phyloP scores from a whole-genome alignment of 139 green algal species.

The Spirogloea muscicola region DNA sequence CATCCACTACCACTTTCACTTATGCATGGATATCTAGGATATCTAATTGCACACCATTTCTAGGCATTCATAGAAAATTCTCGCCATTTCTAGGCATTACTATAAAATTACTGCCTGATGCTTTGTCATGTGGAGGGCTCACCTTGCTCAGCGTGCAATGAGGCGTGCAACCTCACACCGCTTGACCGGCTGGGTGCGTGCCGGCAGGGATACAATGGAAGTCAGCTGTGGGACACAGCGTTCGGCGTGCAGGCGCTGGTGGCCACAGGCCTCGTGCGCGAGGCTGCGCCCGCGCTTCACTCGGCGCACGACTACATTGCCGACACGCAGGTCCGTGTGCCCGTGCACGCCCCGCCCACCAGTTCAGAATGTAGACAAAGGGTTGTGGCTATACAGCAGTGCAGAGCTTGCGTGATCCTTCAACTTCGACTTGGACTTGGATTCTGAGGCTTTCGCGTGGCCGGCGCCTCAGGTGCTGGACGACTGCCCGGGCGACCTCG shows the following conservation, averaged over 20 bases:
- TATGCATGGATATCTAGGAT: too few species aligned
- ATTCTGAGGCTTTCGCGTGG: too few species aligned
- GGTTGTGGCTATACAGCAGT: too few species aligned
- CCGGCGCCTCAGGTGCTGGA: conserved; percentile 61
- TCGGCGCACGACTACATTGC: conserved; percentile 79
- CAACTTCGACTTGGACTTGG: too few species aligned
- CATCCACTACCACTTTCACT: too few species aligned
- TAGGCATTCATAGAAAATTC: too few species aligned
- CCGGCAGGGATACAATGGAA: conserved; percentile 96
- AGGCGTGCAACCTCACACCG: too few species aligned
- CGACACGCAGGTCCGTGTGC: conserved; percentile 61
- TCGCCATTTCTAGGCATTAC: neutral
- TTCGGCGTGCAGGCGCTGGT: conserved; percentile 86
- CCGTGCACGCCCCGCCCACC: too few species aligned
- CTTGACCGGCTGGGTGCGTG: too few species aligned
- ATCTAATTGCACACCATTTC: too few species aligned
- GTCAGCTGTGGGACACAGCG: conserved; percentile 93
- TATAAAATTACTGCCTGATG: neutral
- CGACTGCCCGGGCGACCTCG: conserved; percentile 64
- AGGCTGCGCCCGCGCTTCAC: conserved; percentile 53
- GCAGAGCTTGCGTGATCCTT: too few species aligned
- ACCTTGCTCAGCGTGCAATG: neutral
- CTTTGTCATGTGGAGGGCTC: neutral
- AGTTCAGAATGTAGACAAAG: too few species aligned
- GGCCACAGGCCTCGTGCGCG: conserved; percentile 16